Evolutionary conservation across 176 grass and related monocot genomes (phyloP), one percentile per base, ranked within the genome.

Genomic region (Eremochloa ophiuroides): DNA sequence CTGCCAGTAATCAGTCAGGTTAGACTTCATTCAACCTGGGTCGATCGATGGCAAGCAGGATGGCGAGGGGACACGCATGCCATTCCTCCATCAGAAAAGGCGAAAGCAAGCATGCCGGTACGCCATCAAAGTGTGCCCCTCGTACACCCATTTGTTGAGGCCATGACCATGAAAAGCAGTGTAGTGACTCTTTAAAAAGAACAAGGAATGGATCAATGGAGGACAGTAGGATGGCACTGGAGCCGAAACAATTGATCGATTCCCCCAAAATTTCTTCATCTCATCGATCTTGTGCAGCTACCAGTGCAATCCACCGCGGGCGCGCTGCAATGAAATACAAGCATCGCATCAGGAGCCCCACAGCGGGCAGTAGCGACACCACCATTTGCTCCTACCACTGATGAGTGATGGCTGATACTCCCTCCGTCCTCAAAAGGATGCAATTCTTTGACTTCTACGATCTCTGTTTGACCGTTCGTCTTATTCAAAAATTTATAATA

Each of bases 161-260:
- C 29, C n/a, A n/a, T n/a, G n/a, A n/a, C 4, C 83, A 89, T 89
- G 58, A 77, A 89, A 89, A 86, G 83, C 23, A 82, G 88, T 29
- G 83, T 31, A 5, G 33, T 9, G 68, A 6, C 12, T 15, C 60
- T 29, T 28, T 15, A 11, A 23, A 77, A 81, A 69, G 71, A 77
- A 18, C 82, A 72, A 33, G 78, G 78, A 74, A 59, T 80, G 44
- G 83, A 50, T 3, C 4, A 35, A 35, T 56, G 55, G 55, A 59
- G 55, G 55, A 69, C 76, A 85, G 40, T 71, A 56, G 76, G 83
- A 8, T 53, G 48, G 82, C 87, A 56, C 82, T n/a, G 25, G 55
- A 65, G 58, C 42, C 83, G 12, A 85, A 73, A 61, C 77, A 48
- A 62, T 62, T 50, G 62, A 69, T 62, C 67, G 71, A 67, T 51